Conservation (phyloP, 2,329 filamentous ascomycete species). For the Pyrenochaeta sp. region DNA sequence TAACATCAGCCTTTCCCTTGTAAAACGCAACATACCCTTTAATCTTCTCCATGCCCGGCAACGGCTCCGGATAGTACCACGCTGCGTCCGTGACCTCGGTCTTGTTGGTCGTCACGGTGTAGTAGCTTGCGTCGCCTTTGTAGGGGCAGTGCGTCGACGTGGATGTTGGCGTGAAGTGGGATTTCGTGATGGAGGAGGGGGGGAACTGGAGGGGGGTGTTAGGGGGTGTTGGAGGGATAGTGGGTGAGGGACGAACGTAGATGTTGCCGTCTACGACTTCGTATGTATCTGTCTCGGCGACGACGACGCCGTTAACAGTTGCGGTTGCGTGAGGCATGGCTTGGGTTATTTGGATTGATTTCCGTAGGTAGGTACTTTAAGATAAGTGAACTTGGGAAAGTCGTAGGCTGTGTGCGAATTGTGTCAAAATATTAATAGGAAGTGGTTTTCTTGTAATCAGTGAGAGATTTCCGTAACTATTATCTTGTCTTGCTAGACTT, state of each 20-base stretch:
- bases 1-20: constrained; percentile 49
- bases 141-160: constrained; percentile 62
- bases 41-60: constrained; percentile 59
- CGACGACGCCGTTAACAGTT: constrained; percentile 56
- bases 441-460: too few relatives aligned
- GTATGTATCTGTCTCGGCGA: constrained; percentile 61
- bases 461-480: too few relatives aligned
- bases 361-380: too few relatives aligned
- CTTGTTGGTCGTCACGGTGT: constrained; percentile 60
- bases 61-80: constrained; percentile 65
- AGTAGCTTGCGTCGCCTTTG: constrained; percentile 67
- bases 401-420: too few relatives aligned
- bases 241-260: constrained; percentile 49
- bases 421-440: too few relatives aligned
- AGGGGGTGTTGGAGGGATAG: background rate
- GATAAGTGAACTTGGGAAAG: too few relatives aligned
- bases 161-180: constrained; percentile 54
- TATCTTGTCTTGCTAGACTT: too few relatives aligned
- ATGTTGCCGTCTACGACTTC: constrained; percentile 67
- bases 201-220: constrained; percentile 35
- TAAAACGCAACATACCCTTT: constrained; percentile 66
- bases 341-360: too few relatives aligned
- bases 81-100: constrained; percentile 61
- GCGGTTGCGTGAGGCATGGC: constrained; percentile 54
- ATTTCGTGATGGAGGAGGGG: constrained; percentile 54